These are phyloP conservation scores for Candida freyschussii DNA, from an alignment of 1,139 yeast genomes.

Conservation along the genomic window DNA sequence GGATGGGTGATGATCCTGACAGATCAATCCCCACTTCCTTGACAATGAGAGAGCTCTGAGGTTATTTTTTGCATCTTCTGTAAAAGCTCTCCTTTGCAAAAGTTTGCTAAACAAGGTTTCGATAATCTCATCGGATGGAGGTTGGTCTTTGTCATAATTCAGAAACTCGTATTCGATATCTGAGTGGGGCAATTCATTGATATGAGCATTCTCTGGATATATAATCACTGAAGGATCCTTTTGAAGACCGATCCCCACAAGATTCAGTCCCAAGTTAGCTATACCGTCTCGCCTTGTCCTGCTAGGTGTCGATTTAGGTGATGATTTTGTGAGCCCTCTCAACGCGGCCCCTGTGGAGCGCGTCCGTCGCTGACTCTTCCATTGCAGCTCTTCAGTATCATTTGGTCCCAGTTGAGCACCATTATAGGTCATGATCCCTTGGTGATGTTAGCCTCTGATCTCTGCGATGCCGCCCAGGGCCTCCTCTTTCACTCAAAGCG, in stretches of 20 bases:
- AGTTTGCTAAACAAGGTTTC: conserved; percentile 18
- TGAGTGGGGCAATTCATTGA: conserved; percentile 1
- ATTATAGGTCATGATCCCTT: too few relatives aligned
- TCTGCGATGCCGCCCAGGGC: too few relatives aligned
- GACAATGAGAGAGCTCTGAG: conserved; percentile 13
- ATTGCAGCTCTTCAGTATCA: too few relatives aligned
- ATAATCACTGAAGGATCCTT: conserved; percentile 1
- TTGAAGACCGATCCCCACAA: conserved; percentile 21
- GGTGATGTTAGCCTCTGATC: too few relatives aligned
- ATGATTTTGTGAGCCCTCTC: too few relatives aligned
- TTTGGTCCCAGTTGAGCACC: too few relatives aligned
- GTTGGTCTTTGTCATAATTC: conserved; percentile 24
- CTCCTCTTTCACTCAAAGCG: too few relatives aligned
- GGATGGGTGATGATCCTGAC: conserved; percentile 20
- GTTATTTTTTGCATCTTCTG: conserved; percentile 19
- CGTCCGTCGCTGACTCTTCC: too few relatives aligned
- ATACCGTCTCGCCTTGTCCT: conserved; percentile 3
- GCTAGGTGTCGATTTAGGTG: background rate
- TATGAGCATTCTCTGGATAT: conserved; percentile 1
- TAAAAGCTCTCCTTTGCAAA: conserved; percentile 19
- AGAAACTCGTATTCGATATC: conserved; percentile 21
- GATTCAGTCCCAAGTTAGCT: conserved; percentile 19
- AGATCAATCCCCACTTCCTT: conserved; percentile 25
- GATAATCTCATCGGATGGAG: conserved; percentile 23
- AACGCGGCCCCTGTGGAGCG: too few relatives aligned